Base-by-base conservation (phyloP, 2,329 filamentous ascomycete genomes). In the Hymenoscyphus linearis region DNA sequence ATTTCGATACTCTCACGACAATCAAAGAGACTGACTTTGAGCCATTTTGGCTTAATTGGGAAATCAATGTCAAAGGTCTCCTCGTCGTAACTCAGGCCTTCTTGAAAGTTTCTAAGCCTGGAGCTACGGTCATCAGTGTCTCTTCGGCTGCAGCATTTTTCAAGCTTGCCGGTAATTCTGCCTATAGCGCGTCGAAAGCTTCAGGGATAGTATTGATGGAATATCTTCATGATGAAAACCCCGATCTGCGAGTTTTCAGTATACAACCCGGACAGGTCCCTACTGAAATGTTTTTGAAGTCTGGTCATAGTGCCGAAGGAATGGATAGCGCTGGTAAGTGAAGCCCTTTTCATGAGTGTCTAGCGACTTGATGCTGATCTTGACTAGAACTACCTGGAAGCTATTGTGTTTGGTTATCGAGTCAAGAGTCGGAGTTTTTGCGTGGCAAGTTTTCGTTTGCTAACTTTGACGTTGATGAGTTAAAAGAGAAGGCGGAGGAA, bases 381-480 rank as follows among this genome's bases (percentile, higher is more conserved):
- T 50, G 18, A 22, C 10, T 50, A 50, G 44, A 50, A 50, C 44
- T 50, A 2, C 44, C 44, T 13, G 44, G 62, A 3, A 65, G 62
- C 52, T 69, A 69, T 58, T 64, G 58, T 52, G 59, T 69, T 52
- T 70, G 67, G 68, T 60, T 67, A 3, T 63, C 66, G 35, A 67
- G 63, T 27, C 66, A 74, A 0, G 78, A 82, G 63, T 79, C 80
- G 0, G 67, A 64, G 5, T 82, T 82, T 63, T 66, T 83, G 27
- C 77, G 75, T 47, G 73, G 76, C 2, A 78, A 76, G 54, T 77
- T 78, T 25, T 66, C 82, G 0, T 82, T 78, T 76, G 73, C 76
- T 12, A 78, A 78, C 25, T 83, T 79, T 80, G 81, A 83, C 67
- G 74, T 82, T 0, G 74, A 79, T 44, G 80, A 82, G 64, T 72